Evolutionary conservation across 495 filamentous ascomycete species (phyloP).

Genomic region (Lasiosphaeria hispida): DNA sequence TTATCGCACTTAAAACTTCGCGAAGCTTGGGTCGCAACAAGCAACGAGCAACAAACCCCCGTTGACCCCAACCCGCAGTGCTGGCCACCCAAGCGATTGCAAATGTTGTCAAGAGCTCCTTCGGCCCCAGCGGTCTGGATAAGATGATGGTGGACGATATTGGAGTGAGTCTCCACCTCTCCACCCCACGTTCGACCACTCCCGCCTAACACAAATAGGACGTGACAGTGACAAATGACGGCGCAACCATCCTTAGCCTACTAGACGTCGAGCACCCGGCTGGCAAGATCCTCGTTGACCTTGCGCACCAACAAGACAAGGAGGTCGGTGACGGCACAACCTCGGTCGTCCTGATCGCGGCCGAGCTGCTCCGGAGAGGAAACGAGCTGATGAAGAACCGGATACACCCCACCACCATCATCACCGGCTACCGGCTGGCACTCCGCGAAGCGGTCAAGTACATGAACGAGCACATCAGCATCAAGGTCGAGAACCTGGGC

Average conservation of each 20-base stretch:
- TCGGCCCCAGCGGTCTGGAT: slow-evolving; percentile 93
- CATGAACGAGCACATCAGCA: slow-evolving; percentile 96
- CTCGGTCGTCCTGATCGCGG: slow-evolving; percentile 94
- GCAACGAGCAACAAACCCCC: slow-evolving; percentile 21
- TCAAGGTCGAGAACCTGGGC: slow-evolving; percentile 87
- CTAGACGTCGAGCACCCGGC: slow-evolving; percentile 97
- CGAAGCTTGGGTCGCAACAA: slow-evolving; percentile 10
- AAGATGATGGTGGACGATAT: slow-evolving; percentile 99
- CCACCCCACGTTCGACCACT: slow-evolving; percentile 7
- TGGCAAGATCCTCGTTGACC: slow-evolving; percentile 95
- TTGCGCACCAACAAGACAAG: slow-evolving; percentile 98
- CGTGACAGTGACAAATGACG: slow-evolving; percentile 98
- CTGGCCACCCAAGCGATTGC: slow-evolving; percentile 94
- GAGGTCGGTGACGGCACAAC: slow-evolving; percentile 98
- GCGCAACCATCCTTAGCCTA: slow-evolving; percentile 91
- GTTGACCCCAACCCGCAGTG: slow-evolving; percentile 51
- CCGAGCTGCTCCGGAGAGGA: slow-evolving; percentile 87
- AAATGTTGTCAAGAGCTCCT: slow-evolving; percentile 98
- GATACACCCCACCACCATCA: slow-evolving; percentile 99
- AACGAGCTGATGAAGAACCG: slow-evolving; percentile 99
- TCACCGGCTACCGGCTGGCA: slow-evolving; percentile 94
- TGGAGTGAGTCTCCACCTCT: slow-evolving; percentile 59
- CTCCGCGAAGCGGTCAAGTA: slow-evolving; percentile 96
- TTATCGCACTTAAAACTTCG: slow-evolving; percentile 13
- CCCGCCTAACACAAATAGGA: slow-evolving; percentile 56